Conservation (phyloP, 2,329 filamentous ascomycete genomes). For the Cladosporium sp. region DNA sequence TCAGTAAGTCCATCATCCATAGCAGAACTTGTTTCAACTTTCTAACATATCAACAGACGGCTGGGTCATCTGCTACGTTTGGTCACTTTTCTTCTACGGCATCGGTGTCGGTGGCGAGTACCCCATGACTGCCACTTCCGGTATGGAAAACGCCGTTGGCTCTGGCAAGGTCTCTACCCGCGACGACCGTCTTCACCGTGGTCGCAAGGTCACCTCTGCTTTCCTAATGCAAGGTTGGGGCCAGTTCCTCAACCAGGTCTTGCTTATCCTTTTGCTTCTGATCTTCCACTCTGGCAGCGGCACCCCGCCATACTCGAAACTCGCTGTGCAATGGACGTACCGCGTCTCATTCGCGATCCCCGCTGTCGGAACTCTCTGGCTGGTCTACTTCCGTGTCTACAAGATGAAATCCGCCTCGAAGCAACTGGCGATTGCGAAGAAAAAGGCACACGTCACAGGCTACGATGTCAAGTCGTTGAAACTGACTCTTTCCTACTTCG, state of each 20-base stretch:
- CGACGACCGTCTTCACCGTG: constrained; percentile 91
- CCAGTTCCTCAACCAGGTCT: constrained; percentile 88
- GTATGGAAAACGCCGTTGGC: constrained; percentile 77
- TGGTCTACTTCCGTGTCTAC: constrained; percentile 92
- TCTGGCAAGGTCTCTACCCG: constrained; percentile 83
- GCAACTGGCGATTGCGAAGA: constrained; percentile 79
- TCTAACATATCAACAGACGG: constrained; percentile 56
- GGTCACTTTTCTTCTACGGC: constrained; percentile 90
- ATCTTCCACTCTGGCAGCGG: constrained; percentile 83
- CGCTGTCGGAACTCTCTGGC: constrained; percentile 86
- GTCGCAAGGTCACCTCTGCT: constrained; percentile 90
- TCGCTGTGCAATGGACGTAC: constrained; percentile 86
- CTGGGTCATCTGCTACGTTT: constrained; percentile 97
- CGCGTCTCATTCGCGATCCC: constrained; percentile 90
- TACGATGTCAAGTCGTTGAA: constrained; percentile 85
- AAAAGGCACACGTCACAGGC: constrained; percentile 81
- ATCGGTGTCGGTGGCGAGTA: constrained; percentile 80
- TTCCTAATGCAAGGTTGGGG: constrained; percentile 99
- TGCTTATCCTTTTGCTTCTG: constrained; percentile 81
- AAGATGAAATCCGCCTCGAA: constrained; percentile 90
- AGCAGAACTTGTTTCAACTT: not conserved
- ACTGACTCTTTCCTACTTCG: constrained; percentile 79
- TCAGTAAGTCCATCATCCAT: constrained; percentile 40
- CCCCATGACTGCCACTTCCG: constrained; percentile 92
- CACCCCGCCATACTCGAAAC: constrained; percentile 72